Base-by-base conservation (phyloP, 208 protist genomes). In the Leishmania tropica region DNA sequence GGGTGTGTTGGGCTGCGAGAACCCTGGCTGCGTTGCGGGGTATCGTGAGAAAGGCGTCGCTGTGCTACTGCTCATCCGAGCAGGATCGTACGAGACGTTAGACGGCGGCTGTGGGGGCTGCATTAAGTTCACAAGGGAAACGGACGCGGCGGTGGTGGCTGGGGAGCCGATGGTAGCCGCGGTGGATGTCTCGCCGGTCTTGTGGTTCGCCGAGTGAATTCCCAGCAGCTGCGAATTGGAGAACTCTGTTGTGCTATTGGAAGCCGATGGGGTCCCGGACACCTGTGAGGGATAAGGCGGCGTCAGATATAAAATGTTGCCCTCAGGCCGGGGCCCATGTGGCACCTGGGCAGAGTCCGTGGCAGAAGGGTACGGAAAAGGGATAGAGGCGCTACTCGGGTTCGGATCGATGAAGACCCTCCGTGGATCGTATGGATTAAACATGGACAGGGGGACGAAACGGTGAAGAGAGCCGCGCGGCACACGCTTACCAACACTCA, bases 201-300 rank as follows among this genome's bases (percentile, higher is more conserved):
- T 68, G 48, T 68, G 82, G 37, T 45, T 53, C 53, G 37, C 76
- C 24, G 60, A 40, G 21, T 84, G 75, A 21, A 70, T 8, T 0
- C 65, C 45, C 19, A 78, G 13, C 17, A 81, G 7, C 28, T 75
- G 82, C 37, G 70, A 78, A 65, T 81, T 85, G 11, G 76, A 48
- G n/a, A 76, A 85, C 47, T 85, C 82, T 5, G 73, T 81, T 3
- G 77, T 79, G 62, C 72, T 81, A 64, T 81, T 85, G 13, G 82
- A 85, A 5, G 82, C 60, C 13, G 82, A 81, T 21, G 78, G n/a
- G 54, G 76, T 79, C 64, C 48, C 68, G 31, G 76, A 60, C 17
- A 53, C 40, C n/a, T 64, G 78, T 8, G 37, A 60, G n/a, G 56
- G 76, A 28, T 53, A 79, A n/a, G 68, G 65, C n/a, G n/a, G 62